phyloP scores from a whole-genome alignment of 1,284 basidiomycete species.

The Leccinum subrobustum region DNA sequence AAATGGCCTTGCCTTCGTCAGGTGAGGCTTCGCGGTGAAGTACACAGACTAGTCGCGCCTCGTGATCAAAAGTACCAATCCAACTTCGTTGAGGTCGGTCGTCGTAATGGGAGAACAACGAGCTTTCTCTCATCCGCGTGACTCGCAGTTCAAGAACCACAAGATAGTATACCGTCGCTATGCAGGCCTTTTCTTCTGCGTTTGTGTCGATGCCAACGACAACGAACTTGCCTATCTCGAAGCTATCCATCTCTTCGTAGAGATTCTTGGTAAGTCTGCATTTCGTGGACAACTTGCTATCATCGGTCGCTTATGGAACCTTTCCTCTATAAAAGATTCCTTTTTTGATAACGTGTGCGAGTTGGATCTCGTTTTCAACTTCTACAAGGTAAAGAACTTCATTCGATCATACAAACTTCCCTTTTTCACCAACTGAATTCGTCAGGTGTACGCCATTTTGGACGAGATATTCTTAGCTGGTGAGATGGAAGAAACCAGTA shows the following conservation, averaged over 20 bases:
- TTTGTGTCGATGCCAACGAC: slow-evolving; percentile 97
- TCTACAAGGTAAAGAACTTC: slow-evolving; percentile 77
- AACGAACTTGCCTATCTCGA: slow-evolving; percentile 97
- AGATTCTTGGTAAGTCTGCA: slow-evolving; percentile 80
- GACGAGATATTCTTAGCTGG: slow-evolving; percentile 99
- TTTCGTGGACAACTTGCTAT: not conserved
- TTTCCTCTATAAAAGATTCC: slow-evolving; percentile 61
- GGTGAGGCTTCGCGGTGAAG: slow-evolving; percentile 92
- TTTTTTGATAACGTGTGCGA: slow-evolving; percentile 99
- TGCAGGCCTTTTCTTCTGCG: slow-evolving; percentile 96
- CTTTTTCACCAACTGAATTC: slow-evolving; percentile 5
- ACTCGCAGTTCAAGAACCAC: slow-evolving; percentile 84
- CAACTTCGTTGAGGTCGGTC: slow-evolving; percentile 93
- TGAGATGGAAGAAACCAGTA: slow-evolving; percentile 97
- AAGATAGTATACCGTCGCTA: slow-evolving; percentile 95
- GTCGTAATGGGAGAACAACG: not conserved
- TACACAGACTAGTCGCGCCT: slow-evolving; percentile 94
- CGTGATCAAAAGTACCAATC: slow-evolving; percentile 98
- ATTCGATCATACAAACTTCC: slow-evolving; percentile 1
- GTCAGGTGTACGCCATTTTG: slow-evolving; percentile 91
- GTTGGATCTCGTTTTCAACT: slow-evolving; percentile 96
- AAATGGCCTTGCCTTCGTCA: slow-evolving; percentile 31
- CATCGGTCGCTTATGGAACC: slow-evolving; percentile 1
- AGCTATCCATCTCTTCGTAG: slow-evolving; percentile 97
- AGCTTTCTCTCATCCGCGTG: slow-evolving; percentile 5